Evolutionary conservation across 164 flowering plant genomes (phyloP), one percentile per base, ranked within the genome.

Genomic region (Pachysandra terminalis): DNA sequence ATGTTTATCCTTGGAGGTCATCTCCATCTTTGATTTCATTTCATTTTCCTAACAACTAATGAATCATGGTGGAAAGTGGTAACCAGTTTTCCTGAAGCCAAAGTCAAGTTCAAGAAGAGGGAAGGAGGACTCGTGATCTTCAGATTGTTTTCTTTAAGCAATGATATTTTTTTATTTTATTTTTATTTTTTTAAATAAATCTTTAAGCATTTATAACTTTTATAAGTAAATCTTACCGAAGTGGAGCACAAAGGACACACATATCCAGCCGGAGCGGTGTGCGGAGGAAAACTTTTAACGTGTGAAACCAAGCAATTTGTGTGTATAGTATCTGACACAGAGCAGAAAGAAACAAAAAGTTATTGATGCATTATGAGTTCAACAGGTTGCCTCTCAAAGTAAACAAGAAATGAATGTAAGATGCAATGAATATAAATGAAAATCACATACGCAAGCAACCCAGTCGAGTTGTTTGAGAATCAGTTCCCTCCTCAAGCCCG

Each of bases 211-310:
- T 45, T 19, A 61, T 9, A 72, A 14, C 52, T 51, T 32, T 21
- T 57, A 59, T 25, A 27, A 53, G 75, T 45, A 64, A 41, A 78
- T 70, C 88, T 80, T 79, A 91, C 99, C 69, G 92, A 66, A 60
- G 91, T 82, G 52, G 95, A 84, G 79, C 99, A 96, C 37, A 80
- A 68, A 73, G 98, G 99, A 71, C 99, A 96, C 49, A 79, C 85
- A 65, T 87, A 96, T 75, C 98, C 99, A 65, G 98, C 96, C 9
- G 97, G 98, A 65, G 97, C 99, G 75, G 98, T 93, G 69, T 89
- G 87, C 4, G 86, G 88, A 23, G 99, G 98, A 70, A 84, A 87
- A 70, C 91, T 82, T 78, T 93, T 88, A 79, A 96, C 73, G 71
- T 90, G 95, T 54, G 99, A 96, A 65, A 81, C 82, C 81, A 96